A percentile compares a stretch with the other conserved stretches of the same genome.
Conservation (phyloP, 768 basidiomycete species). For the Hygrophorus pudorinus region DNA sequence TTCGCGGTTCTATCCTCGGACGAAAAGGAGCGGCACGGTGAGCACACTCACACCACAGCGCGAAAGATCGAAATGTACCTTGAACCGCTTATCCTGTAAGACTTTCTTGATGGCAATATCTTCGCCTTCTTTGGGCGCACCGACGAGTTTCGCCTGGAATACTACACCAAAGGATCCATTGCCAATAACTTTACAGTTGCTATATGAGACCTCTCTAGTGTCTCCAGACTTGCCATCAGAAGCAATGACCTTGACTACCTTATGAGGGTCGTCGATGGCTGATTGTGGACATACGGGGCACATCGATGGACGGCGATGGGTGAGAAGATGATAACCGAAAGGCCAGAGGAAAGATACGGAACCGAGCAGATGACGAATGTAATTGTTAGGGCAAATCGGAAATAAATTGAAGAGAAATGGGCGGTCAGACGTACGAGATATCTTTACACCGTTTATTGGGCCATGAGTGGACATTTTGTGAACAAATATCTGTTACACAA, state of each 20-base stretch:
- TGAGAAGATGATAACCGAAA: slow-evolving; percentile 9
- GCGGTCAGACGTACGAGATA: slow-evolving; percentile 54
- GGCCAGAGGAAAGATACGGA: slow-evolving; percentile 9
- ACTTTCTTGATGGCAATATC: slow-evolving; percentile 99
- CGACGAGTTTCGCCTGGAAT: slow-evolving; percentile 85
- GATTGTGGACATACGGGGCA: no score
- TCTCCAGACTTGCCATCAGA: slow-evolving; percentile 92
- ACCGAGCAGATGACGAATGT: slow-evolving; percentile 6
- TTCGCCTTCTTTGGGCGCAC: slow-evolving; percentile 50
- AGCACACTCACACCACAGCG: slow-evolving; percentile 7
- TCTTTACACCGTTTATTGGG: slow-evolving; percentile 83
- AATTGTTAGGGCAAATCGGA: slow-evolving; percentile 3
- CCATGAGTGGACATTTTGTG: slow-evolving; percentile 59
- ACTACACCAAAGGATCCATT: slow-evolving; percentile 99
- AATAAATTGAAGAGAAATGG: slow-evolving; percentile 21
- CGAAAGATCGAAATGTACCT: slow-evolving; percentile 47
- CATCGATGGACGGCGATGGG: slow-evolving; percentile 24
- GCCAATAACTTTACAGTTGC: slow-evolving; percentile 96
- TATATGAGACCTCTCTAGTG: slow-evolving; percentile 83
- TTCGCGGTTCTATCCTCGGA: slow-evolving; percentile 80
- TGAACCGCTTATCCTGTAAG: slow-evolving; percentile 99
- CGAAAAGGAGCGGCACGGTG: background rate
- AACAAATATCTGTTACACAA: background rate
- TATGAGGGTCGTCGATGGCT: slow-evolving; percentile 94
- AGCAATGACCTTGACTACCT: slow-evolving; percentile 90